A percentile compares a stretch with the other conserved stretches of the same genome.
phyloP scores from a whole-genome alignment of 352 stramenopile genomes.

The Globisporangium paddicum region DNA sequence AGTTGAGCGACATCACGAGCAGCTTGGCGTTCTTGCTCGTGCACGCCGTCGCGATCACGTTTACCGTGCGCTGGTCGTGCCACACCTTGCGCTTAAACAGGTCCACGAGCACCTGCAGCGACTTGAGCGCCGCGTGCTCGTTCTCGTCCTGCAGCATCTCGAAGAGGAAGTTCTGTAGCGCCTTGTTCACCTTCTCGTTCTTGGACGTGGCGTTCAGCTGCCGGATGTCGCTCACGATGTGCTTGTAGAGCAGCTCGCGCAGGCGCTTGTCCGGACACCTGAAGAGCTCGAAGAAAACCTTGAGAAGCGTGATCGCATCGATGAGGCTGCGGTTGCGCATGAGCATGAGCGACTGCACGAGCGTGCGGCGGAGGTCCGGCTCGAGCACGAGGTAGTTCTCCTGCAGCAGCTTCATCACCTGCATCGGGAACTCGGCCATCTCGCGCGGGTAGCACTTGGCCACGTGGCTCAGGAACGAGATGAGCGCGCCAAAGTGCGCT shows the following conservation, averaged over 20 bases:
- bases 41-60: slow-evolving; percentile 94
- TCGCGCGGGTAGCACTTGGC: slow-evolving; percentile 87
- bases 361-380: slow-evolving; percentile 90
- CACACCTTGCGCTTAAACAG: slow-evolving; percentile 97
- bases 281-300: slow-evolving; percentile 97
- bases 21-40: slow-evolving; percentile 85
- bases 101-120: slow-evolving; percentile 91
- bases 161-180: slow-evolving; percentile 95
- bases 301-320: slow-evolving; percentile 90
- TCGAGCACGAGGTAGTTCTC: slow-evolving; percentile 89
- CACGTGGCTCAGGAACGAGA: slow-evolving; percentile 96
- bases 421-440: slow-evolving; percentile 81
- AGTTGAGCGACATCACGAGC: slow-evolving; percentile 91
- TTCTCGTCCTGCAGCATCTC: slow-evolving; percentile 91
- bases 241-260: slow-evolving; percentile 91
- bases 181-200: slow-evolving; percentile 95
- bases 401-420: slow-evolving; percentile 92
- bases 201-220: slow-evolving; percentile 87
- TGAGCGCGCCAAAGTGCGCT: slow-evolving; percentile 92
- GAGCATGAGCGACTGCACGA: slow-evolving; percentile 95
- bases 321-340: slow-evolving; percentile 94
- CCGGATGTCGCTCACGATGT: slow-evolving; percentile 95
- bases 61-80: slow-evolving; percentile 96
- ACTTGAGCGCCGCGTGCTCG: slow-evolving; percentile 85
- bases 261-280: slow-evolving; percentile 95